phyloP scores from a whole-genome alignment of 805 yeast genomes.

The Hanseniaspora guilliermondii region DNA sequence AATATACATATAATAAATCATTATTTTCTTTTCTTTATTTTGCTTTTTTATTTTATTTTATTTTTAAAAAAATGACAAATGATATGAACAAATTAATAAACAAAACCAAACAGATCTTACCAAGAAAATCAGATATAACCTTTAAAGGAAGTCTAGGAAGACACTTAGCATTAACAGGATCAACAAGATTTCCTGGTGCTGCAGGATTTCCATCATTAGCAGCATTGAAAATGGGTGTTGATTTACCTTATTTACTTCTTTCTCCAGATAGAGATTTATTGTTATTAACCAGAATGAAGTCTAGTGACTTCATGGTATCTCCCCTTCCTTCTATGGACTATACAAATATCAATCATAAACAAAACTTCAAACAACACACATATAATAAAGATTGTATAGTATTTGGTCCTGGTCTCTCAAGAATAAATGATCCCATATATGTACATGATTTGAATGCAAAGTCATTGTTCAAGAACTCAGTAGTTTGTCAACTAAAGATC shows the following conservation, averaged over 20 bases:
- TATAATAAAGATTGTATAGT: not conserved
- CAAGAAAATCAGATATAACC: not conserved
- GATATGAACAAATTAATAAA: not conserved
- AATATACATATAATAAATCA: too few relatives aligned
- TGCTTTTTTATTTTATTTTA: too few relatives aligned
- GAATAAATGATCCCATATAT: constrained; percentile 4
- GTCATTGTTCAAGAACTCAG: constrained; percentile 1
- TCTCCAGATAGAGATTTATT: constrained; percentile 6
- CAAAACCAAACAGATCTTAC: not conserved
- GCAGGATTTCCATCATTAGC: constrained; percentile 5
- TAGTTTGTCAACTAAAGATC: not conserved
- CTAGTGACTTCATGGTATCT: constrained; percentile 10
- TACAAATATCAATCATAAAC: not conserved
- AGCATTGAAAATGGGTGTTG: constrained; percentile 13
- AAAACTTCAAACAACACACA: not conserved
- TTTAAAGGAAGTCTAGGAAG: constrained; percentile 8
- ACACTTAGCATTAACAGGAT: constrained; percentile 10
- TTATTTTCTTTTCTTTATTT: too few relatives aligned
- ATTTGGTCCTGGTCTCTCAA: constrained; percentile 11
- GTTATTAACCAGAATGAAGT: constrained; percentile 6
- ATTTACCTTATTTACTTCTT: constrained; percentile 4
- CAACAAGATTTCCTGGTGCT: constrained; percentile 9
- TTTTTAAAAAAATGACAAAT: not conserved
- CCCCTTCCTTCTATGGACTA: not conserved
- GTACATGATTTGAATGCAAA: not conserved